phyloP scores from a whole-genome alignment of 2,329 filamentous ascomycete species.

The Curvularia spicifera region DNA sequence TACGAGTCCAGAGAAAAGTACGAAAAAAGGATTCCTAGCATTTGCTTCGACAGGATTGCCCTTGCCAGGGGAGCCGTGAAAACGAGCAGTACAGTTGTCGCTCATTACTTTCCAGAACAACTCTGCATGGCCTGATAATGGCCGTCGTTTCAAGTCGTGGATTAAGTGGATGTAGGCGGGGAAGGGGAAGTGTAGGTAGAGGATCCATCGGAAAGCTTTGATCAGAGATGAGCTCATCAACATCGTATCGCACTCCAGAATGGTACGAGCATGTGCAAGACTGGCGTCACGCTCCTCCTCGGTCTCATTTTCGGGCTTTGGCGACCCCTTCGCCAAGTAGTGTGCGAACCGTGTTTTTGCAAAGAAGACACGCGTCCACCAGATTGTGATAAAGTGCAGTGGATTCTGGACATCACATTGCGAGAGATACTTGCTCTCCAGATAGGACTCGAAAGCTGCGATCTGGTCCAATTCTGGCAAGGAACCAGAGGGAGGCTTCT shows the following conservation, averaged over 20 bases:
- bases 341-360: conserved; percentile 60
- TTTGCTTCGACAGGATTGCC: conserved; percentile 25
- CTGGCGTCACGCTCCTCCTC: conserved; percentile 33
- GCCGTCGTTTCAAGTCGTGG: conserved; percentile 52
- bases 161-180: conserved; percentile 57
- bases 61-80: conserved; percentile 23
- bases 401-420: conserved; percentile 35
- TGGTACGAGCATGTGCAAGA: conserved; percentile 44
- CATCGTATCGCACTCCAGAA: conserved; percentile 58
- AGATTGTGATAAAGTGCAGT: conserved; percentile 56
- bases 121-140: conserved; percentile 43
- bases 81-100: conserved; percentile 53
- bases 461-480: conserved; percentile 38
- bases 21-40: conserved; percentile 35
- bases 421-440: conserved; percentile 50
- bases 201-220: conserved; percentile 53
- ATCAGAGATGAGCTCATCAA: conserved; percentile 52
- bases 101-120: conserved; percentile 55
- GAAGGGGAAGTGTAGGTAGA: conserved; percentile 56
- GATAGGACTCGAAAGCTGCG: conserved; percentile 46
- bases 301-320: conserved; percentile 19
- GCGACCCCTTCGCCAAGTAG: conserved; percentile 49
- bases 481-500: conserved; percentile 18
- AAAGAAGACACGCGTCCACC: conserved; percentile 54
- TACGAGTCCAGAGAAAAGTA: conserved; percentile 61